phyloP scores from a whole-genome alignment of 495 filamentous ascomycete genomes.

The Schizothecium vesticola region DNA sequence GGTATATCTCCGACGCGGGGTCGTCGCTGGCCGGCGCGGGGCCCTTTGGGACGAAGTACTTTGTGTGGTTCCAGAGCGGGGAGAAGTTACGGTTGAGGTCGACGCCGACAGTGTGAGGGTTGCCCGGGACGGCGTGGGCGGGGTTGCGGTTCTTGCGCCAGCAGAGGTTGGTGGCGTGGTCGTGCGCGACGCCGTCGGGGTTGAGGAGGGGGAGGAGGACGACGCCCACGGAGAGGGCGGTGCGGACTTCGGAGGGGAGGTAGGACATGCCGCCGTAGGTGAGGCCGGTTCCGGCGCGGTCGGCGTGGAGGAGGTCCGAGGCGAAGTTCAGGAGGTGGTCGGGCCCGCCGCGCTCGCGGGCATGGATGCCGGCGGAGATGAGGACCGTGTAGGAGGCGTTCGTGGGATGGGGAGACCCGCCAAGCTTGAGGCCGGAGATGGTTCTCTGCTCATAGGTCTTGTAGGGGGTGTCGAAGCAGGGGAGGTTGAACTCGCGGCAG shows the following conservation, averaged over 20 bases:
- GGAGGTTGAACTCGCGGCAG: conserved; percentile 8
- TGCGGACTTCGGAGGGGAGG: conserved; percentile 34
- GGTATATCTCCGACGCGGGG: conserved; percentile 27
- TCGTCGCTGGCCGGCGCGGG: conserved; percentile 26
- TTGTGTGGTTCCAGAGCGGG: conserved; percentile 32
- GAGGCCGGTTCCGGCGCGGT: conserved; percentile 9
- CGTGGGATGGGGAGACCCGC: background rate
- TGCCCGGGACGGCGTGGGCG: background rate
- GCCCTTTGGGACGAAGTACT: conserved; percentile 26
- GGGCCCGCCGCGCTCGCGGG: conserved; percentile 18
- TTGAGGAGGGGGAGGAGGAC: conserved; percentile 37
- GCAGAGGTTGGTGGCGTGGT: conserved; percentile 29
- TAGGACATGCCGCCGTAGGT: conserved; percentile 37
- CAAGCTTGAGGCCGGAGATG: conserved; percentile 11
- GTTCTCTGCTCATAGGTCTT: conserved; percentile 13
- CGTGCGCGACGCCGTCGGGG: conserved; percentile 37
- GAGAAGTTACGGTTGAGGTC: conserved; percentile 41
- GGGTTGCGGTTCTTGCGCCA: conserved; percentile 42
- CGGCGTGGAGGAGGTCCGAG: conserved; percentile 11
- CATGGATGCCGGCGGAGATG: conserved; percentile 12
- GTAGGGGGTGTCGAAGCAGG: conserved; percentile 9
- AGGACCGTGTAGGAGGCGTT: background rate
- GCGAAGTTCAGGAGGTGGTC: conserved; percentile 16
- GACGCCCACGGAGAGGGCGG: conserved; percentile 31
- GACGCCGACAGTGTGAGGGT: conserved; percentile 21